These are phyloP conservation scores for Solanum etuberosum DNA, from an alignment of 257 asterid genomes.

Conservation along the genomic window DNA sequence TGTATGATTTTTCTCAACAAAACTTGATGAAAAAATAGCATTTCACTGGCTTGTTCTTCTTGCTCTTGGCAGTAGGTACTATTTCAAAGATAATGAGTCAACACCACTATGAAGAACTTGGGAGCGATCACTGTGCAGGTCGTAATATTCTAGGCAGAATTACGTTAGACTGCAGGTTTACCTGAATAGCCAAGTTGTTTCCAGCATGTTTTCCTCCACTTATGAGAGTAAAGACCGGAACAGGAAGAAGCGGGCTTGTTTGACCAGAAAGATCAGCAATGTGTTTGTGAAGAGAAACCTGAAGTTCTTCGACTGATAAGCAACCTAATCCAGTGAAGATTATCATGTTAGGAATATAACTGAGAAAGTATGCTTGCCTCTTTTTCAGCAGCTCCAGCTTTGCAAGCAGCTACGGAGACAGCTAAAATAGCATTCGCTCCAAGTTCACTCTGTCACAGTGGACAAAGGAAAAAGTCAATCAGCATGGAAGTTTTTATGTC, in stretches of 20 bases:
- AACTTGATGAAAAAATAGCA: not conserved
- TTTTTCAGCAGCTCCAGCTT: slow-evolving; percentile 98
- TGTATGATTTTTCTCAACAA: not conserved
- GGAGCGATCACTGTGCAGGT: not conserved
- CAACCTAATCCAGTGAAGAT: not conserved
- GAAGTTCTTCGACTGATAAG: slow-evolving; percentile 10
- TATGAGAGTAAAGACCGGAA: slow-evolving; percentile 86
- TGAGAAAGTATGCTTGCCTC: slow-evolving; percentile 40
- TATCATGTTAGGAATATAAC: not conserved
- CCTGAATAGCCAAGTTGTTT: slow-evolving; percentile 74
- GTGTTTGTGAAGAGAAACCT: slow-evolving; percentile 95
- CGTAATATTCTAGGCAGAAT: not conserved
- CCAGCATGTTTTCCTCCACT: slow-evolving; percentile 92
- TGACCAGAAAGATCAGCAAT: slow-evolving; percentile 92
- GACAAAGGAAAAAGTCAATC: not conserved
- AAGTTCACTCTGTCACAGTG: slow-evolving; percentile 64
- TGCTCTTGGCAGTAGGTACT: not conserved
- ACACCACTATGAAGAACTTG: not conserved
- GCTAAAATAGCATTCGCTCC: slow-evolving; percentile 97
- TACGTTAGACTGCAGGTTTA: slow-evolving; percentile 6
- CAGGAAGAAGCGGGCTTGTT: slow-evolving; percentile 59
- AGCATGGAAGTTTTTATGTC: not conserved
- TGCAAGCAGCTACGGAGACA: slow-evolving; percentile 97
- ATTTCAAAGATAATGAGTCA: not conserved
- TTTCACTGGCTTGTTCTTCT: not conserved